Conservation (phyloP, 1,284 basidiomycete genomes). For the Ceratobasidium sp. region DNA sequence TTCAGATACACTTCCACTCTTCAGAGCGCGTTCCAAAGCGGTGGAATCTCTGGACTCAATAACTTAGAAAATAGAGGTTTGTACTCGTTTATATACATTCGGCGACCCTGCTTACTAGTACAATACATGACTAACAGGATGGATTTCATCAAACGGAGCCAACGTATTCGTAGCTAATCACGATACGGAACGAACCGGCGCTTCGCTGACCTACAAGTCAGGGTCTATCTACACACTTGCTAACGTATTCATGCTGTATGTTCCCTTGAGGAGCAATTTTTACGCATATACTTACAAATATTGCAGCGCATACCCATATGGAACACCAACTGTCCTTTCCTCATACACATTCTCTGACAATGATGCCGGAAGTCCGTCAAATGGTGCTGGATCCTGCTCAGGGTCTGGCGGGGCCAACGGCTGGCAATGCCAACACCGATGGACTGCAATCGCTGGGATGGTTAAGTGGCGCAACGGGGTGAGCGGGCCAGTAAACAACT, state of each 20-base stretch:
- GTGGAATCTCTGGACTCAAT: constrained; percentile 58
- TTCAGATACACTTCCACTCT: constrained; percentile 67
- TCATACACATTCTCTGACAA: constrained; percentile 60
- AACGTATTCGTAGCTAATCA: constrained; percentile 75
- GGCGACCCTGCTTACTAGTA: not conserved
- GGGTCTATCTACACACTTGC: constrained; percentile 67
- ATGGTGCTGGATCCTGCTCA: constrained; percentile 62
- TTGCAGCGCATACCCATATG: constrained; percentile 63
- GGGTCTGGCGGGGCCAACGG: constrained; percentile 59
- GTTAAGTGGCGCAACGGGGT: constrained; percentile 68
- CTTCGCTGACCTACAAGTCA: constrained; percentile 64
- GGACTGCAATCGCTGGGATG: constrained; percentile 64
- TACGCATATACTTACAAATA: not conserved
- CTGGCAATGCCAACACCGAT: constrained; percentile 64
- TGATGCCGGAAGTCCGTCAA: constrained; percentile 63
- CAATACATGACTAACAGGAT: constrained; percentile 52
- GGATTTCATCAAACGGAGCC: constrained; percentile 60
- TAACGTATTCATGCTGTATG: constrained; percentile 64
- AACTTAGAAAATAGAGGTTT: constrained; percentile 7
- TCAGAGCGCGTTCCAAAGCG: constrained; percentile 58
- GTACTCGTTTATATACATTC: too few relatives aligned
- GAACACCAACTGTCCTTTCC: constrained; percentile 67
- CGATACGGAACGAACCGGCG: constrained; percentile 69
- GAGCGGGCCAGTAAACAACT: constrained; percentile 54
- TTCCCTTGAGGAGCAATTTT: not conserved